phyloP scores from a whole-genome alignment of 805 yeast genomes.

The Myxozyma melibiosi region DNA sequence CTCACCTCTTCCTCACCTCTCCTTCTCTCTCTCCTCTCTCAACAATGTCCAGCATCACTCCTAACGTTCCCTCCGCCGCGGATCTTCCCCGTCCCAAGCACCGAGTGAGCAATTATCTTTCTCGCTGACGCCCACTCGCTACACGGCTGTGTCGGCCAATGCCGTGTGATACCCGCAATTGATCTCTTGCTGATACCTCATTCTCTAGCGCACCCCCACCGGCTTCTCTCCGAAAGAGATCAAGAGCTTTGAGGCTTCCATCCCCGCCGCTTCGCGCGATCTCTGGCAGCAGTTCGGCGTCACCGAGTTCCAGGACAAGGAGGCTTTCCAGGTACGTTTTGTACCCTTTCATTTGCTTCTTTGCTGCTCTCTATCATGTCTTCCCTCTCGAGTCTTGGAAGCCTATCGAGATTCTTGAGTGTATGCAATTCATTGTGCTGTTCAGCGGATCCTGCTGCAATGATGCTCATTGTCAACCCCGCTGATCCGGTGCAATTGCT shows the following conservation, averaged over 20 bases:
- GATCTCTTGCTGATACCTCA: not conserved
- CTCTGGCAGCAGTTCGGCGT: constrained; percentile 75
- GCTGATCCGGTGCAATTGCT: too few relatives aligned
- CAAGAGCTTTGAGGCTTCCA: constrained; percentile 74
- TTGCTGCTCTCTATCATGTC: not conserved
- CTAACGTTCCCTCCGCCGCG: constrained; percentile 8
- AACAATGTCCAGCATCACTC: constrained; percentile 10
- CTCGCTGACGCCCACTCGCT: not conserved
- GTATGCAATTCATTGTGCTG: not conserved
- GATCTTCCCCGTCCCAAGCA: constrained; percentile 30
- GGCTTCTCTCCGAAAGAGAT: constrained; percentile 92
- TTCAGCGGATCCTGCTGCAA: too few relatives aligned
- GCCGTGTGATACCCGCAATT: not conserved
- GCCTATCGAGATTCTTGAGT: too few relatives aligned
- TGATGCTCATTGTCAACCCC: too few relatives aligned
- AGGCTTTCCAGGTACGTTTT: constrained; percentile 49
- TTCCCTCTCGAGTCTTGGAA: too few relatives aligned
- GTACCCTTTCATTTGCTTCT: not conserved
- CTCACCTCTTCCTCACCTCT: not conserved
- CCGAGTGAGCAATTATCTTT: constrained; percentile 28
- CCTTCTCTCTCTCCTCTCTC: not conserved
- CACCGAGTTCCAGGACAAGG: constrained; percentile 52
- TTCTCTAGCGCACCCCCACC: constrained; percentile 66
- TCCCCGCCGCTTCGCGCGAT: constrained; percentile 76
- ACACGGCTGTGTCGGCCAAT: not conserved